Evolutionary conservation across 371 early-diverging fungal species (phyloP).

Genomic region (Mortierella sp.): DNA sequence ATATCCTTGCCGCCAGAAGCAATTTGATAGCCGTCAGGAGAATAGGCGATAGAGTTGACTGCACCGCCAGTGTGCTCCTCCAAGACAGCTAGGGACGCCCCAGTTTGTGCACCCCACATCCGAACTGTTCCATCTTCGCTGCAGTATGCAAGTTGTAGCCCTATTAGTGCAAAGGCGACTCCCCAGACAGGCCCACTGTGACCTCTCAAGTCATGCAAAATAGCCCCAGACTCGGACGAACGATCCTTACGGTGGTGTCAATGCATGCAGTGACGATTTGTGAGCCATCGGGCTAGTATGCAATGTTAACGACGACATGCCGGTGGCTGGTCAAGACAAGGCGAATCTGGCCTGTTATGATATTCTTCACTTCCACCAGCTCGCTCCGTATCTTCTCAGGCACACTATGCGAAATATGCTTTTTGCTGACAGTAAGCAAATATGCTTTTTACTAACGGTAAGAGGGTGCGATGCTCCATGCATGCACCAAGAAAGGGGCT

Average conservation of each 20-base stretch:
- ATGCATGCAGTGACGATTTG: neutral
- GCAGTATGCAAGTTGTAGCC: conserved; percentile 12
- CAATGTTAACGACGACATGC: neutral
- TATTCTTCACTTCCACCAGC: neutral
- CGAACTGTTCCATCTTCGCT: conserved; percentile 12
- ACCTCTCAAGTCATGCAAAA: neutral
- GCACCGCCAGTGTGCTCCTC: neutral
- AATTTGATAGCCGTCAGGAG: conserved; percentile 8
- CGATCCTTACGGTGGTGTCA: neutral
- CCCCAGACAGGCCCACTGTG: conserved; percentile 4
- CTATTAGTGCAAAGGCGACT: conserved; percentile 11
- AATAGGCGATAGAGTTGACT: neutral
- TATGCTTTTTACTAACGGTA: too few species aligned
- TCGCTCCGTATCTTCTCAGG: too few species aligned
- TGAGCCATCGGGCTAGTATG: neutral
- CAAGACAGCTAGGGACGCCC: neutral
- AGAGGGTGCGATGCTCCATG: too few species aligned
- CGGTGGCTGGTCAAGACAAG: neutral
- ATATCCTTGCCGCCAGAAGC: neutral
- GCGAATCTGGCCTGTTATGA: neutral
- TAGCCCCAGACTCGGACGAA: neutral
- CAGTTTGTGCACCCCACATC: conserved; percentile 6
- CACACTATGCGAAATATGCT: too few species aligned
- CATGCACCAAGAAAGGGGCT: too few species aligned
- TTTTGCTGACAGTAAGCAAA: too few species aligned